Evolutionary conservation across 2,329 filamentous ascomycete genomes (phyloP), one percentile per base, ranked within the genome.

Genomic region (Diplodia mutila): DNA sequence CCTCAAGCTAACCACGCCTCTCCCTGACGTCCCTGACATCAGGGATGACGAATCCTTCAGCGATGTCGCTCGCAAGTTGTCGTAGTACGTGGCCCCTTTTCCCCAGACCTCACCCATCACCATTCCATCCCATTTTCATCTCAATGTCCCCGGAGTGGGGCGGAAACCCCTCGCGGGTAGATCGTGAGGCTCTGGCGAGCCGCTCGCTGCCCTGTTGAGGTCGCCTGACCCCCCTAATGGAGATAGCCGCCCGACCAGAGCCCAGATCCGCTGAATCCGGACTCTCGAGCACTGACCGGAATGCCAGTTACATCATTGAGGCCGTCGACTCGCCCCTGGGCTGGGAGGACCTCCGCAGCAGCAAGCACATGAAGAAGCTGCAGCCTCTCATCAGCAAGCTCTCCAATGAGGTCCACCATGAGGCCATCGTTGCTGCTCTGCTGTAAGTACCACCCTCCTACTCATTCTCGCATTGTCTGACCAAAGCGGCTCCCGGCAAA

Each of bases 321-420:
- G 86, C 86, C 25, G 84, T 93, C 66, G 83, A 85, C 63, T 80
- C 89, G 54, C 89, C 91, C 18, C 86, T 87, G 74, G 90, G 87
- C 16, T 93, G 92, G 79, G 91, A 93, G 74, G 90, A 92, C 77
- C 82, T 93, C 9, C 84, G 90, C 57, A 90, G 88, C 6, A 90
- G 87, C 1, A 83, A 87, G 6, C 87, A 88, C 29, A 89, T 89
- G 1, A 74, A 73, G 8, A 69, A 84, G 82, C 69, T 87, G 81
- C 71, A 82, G 86, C 73, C 86, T 82, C 80, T 94, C 66, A 88
- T 91, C 57, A 85, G 87, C 49, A 86, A 92, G 75, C 82, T 94
- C 34, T 85, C 84, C 65, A 76, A 83, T 25, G 84, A 84, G 23
- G 89, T 89, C 73, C 87, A 87, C 67, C 91, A 93, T 75, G 88